Conservation (phyloP, 768 basidiomycete genomes). For the Termitomyces sp. region DNA sequence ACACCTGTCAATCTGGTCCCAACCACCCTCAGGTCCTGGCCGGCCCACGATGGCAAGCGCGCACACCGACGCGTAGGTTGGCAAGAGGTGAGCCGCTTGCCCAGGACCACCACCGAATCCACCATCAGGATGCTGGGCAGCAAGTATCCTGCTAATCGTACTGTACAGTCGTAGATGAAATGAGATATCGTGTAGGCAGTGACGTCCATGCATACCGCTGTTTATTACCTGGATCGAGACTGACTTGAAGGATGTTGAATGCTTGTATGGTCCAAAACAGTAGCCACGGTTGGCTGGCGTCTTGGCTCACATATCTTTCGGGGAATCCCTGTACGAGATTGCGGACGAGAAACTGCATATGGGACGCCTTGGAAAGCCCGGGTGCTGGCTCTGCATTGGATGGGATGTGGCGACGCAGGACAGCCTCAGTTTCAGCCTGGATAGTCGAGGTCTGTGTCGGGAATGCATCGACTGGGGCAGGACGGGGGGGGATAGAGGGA, state of each 20-base stretch:
- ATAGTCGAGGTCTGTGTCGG: constrained; percentile 57
- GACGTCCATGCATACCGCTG: constrained; percentile 53
- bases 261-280: constrained; percentile 91
- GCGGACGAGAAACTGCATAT: constrained; percentile 73
- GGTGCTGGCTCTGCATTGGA: constrained; percentile 19
- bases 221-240: constrained; percentile 72
- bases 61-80: constrained; percentile 88
- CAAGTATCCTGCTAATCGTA: constrained; percentile 74
- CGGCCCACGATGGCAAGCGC: constrained; percentile 78
- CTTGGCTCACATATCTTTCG: constrained; percentile 73
- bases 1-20: constrained; percentile 84
- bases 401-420: constrained; percentile 56
- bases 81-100: constrained; percentile 82
- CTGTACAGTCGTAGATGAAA: constrained; percentile 31
- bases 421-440: constrained; percentile 64
- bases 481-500: constrained; percentile 3
- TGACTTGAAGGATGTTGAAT: constrained; percentile 76
- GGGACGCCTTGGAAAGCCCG: constrained; percentile 55
- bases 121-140: constrained; percentile 81
- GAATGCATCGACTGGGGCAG: constrained; percentile 52
- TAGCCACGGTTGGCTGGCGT: constrained; percentile 95
- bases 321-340: constrained; percentile 81
- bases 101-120: constrained; percentile 93
- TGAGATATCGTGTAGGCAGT: neutral
- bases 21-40: constrained; percentile 71